Evolutionary conservation across 331 rosid genomes (phyloP), one percentile per base, ranked within the genome.

Genomic region (Cucumis variabilis): DNA sequence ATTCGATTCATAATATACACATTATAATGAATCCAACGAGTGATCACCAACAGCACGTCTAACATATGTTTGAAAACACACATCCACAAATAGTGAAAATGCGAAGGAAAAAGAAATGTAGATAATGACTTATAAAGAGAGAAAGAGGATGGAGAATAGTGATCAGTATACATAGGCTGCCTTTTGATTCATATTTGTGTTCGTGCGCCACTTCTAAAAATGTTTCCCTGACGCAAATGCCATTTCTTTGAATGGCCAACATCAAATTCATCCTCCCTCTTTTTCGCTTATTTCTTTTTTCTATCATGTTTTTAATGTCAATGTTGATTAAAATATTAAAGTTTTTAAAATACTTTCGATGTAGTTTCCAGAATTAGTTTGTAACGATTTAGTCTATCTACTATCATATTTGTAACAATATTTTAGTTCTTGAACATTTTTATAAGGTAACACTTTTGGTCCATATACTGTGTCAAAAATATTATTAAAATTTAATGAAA

Each of bases 231-330:
- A 0, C 28, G 76, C 46, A 28, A 70, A 70, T 70, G 76, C 4
- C 44, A 28, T 15, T 70, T 21, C 76, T 70, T 70, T 70, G 76
- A 70, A 28, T 70, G 17, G 76, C 76, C 76, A 70, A 70, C 46
- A 70, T 16, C 76, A 69, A 70, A 0, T 5, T 58, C 65, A 1
- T 2, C 11, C 74, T 14, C 74, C 4, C 41, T 27, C 16, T 27
- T 27, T 13, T 16, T 68, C 73, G 13, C 75, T 58, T 27, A 25
- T 27, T 69, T 69, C 21, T 13, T 69, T 11, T 69, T 27, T 14
- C 8, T 44, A 58, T 5, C 65, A 58, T 7, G 23, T 58, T 17
- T 1, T 5, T 2, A 58, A 58, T 2, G 6, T 58, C 23, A 2
- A 58, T 17, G 23, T 58, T 3, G 2, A 58, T 58, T 1, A 17